Conservation (phyloP, 129 eudicot genomes). For the Daucus carota region DH1_v3.0 NC_030383.2:6610501-6611000, state of each 20-base stretch:
- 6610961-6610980: constrained; percentile 19
- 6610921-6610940: neutral
- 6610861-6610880: constrained; percentile 41
- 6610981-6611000: constrained; percentile 49
- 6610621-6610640: constrained; percentile 24
- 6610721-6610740: constrained; percentile 18
- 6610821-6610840: constrained; percentile 54
- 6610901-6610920: neutral
- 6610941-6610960: constrained; percentile 11
- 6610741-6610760: constrained; percentile 44
- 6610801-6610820: constrained; percentile 15
- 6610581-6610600: constrained; percentile 95
- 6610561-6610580: constrained; percentile 91
- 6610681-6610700: constrained; percentile 52
- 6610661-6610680: constrained; percentile 42
- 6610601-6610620: constrained; percentile 44
- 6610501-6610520: constrained; percentile 53
- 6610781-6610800: constrained; percentile 24
- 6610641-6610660: constrained; percentile 30
- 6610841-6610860: constrained; percentile 51
- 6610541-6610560: constrained; percentile 54
- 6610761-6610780: constrained; percentile 33
- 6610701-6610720: constrained; percentile 39
- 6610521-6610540: constrained; percentile 30
- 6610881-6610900: constrained; percentile 41